phyloP scores from a whole-genome alignment of 139 green algal species.

The Raphidocelis subcapitata region DNA sequence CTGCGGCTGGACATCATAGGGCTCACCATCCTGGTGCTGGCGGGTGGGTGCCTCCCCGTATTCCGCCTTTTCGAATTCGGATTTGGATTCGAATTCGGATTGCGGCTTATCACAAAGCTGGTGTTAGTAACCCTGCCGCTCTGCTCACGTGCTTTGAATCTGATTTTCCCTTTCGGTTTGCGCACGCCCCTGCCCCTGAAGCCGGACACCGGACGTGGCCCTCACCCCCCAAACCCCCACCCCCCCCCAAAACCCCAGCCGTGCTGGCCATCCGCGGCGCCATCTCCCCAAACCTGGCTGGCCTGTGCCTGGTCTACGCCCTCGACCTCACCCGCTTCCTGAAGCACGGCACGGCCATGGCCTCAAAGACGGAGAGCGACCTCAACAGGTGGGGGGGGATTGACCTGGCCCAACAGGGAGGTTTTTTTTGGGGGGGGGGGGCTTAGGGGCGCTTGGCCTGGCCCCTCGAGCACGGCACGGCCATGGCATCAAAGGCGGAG shows the following conservation, averaged over 20 bases:
- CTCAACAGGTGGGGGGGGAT: too few relatives aligned
- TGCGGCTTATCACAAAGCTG: neutral
- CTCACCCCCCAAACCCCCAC: too few relatives aligned
- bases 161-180: neutral
- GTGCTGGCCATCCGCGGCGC: slow-evolving; percentile 34
- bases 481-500: slow-evolving; percentile 80
- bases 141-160: neutral
- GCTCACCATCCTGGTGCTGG: slow-evolving; percentile 56
- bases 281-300: slow-evolving; percentile 58
- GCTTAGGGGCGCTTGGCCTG: too few relatives aligned
- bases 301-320: slow-evolving; percentile 67
- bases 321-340: slow-evolving; percentile 86
- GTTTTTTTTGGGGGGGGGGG: too few relatives aligned
- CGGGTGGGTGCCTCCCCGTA: slow-evolving; percentile 23
- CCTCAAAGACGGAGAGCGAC: slow-evolving; percentile 81
- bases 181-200: neutral
- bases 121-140: too few relatives aligned
- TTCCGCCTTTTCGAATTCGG: neutral
- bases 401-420: too few relatives aligned
- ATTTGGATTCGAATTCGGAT: neutral
- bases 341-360: slow-evolving; percentile 77
- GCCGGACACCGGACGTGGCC: neutral
- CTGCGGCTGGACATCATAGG: slow-evolving; percentile 84
- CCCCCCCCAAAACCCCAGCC: too few relatives aligned
- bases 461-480: slow-evolving; percentile 84